A percentile compares a stretch with the other conserved stretches of the same genome.
phyloP scores from a whole-genome alignment of 805 yeast genomes.

The Saccharomyces cerevisiae region DNA sequence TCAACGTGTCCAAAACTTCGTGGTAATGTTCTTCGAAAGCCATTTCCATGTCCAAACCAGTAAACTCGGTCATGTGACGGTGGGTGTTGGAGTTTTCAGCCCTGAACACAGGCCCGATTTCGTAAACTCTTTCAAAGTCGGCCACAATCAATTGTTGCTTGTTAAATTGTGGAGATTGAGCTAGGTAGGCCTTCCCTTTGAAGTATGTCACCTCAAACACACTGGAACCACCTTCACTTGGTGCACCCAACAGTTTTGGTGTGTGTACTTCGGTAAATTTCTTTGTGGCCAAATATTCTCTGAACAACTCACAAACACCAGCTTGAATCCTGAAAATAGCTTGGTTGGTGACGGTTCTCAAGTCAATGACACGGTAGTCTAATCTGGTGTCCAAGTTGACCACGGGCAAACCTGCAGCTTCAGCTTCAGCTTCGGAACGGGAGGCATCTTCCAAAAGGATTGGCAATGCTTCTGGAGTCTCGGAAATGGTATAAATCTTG shows the following conservation, averaged over 20 bases:
- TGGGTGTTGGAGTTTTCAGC: constrained; percentile 99
- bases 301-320: constrained; percentile 80
- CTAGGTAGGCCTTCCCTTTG: constrained; percentile 86
- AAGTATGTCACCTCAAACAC: constrained; percentile 91
- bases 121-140: constrained; percentile 93
- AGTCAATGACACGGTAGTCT: constrained; percentile 90
- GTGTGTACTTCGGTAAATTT: constrained; percentile 89
- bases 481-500: constrained; percentile 68
- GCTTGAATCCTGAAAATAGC: constrained; percentile 91
- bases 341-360: constrained; percentile 95
- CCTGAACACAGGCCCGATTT: constrained; percentile 95
- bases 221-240: constrained; percentile 97
- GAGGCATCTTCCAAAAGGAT: constrained; percentile 93
- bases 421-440: constrained; percentile 91
- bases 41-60: constrained; percentile 96
- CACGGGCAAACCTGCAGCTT: constrained; percentile 81
- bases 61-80: constrained; percentile 98
- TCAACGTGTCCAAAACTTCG: constrained; percentile 61
- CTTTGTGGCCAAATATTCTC: constrained; percentile 66
- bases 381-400: constrained; percentile 94
- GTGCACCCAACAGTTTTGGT: constrained; percentile 90
- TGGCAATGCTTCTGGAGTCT: constrained; percentile 89
- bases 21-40: constrained; percentile 97
- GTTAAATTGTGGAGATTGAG: constrained; percentile 97
- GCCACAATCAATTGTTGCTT: constrained; percentile 97